Conservation (phyloP, 768 basidiomycete genomes). For the Tubosaeta brunneosetosa region DNA sequence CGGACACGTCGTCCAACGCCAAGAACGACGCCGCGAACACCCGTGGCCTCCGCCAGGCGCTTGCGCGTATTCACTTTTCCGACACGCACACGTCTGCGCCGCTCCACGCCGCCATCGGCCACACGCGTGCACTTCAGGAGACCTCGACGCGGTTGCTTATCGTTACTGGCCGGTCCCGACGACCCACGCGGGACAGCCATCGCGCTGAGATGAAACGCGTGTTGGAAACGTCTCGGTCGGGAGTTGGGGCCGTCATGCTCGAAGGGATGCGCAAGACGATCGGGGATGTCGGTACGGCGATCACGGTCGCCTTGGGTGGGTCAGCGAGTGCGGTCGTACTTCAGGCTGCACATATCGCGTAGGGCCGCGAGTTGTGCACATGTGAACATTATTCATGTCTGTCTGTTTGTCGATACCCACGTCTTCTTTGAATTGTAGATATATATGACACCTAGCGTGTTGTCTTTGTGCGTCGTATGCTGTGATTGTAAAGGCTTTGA, state of each 20-base stretch:
- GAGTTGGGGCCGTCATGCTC: not conserved
- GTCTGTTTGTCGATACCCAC: not conserved
- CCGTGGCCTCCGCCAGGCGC: slow-evolving; percentile 28
- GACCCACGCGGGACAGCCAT: slow-evolving; percentile 69
- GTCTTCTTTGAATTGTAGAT: not conserved
- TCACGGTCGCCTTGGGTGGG: slow-evolving; percentile 52
- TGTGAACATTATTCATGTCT: not conserved
- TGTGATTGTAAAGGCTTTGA: not conserved
- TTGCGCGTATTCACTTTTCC: slow-evolving; percentile 61
- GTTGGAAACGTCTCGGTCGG: slow-evolving; percentile 38
- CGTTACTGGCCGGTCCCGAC: slow-evolving; percentile 68
- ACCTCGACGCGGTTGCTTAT: slow-evolving; percentile 47
- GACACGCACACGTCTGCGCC: slow-evolving; percentile 51
- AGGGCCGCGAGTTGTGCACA: not conserved
- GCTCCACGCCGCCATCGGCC: slow-evolving; percentile 49
- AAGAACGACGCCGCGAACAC: slow-evolving; percentile 1
- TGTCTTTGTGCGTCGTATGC: too few species aligned
- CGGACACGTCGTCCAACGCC: not conserved
- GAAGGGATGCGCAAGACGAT: slow-evolving; percentile 65
- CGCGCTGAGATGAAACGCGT: slow-evolving; percentile 60
- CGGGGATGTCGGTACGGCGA: slow-evolving; percentile 78
- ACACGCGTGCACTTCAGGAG: slow-evolving; percentile 31
- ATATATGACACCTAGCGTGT: not conserved
- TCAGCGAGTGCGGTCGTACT: slow-evolving; percentile 57
- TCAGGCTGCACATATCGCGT: slow-evolving; percentile 46